Evolutionary conservation across 176 grass and related monocot species (phyloP).

Genomic region (Avena sativa): DNA sequence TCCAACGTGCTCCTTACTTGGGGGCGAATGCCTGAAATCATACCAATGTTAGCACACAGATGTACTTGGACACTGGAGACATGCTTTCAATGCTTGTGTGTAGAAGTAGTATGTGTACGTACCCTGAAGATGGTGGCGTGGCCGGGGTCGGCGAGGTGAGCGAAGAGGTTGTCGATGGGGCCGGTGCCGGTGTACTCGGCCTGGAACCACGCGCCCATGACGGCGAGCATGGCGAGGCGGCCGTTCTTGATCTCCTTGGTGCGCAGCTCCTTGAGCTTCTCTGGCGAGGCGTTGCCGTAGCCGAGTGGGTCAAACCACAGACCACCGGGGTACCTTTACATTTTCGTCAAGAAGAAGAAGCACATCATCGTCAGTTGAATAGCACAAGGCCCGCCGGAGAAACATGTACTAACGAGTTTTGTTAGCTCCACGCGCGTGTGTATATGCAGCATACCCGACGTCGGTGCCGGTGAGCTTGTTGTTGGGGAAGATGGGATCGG

Average conservation of each 20-base stretch:
- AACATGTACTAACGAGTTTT: not conserved
- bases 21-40: constrained; percentile 72
- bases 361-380: not conserved
- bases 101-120: not conserved
- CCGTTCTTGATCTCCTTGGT: constrained; percentile 99
- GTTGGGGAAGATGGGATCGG: constrained; percentile 85
- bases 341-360: not conserved
- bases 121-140: constrained; percentile 91
- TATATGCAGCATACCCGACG: constrained; percentile 54
- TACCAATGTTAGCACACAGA: not conserved
- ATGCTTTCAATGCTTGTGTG: not conserved
- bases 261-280: constrained; percentile 87
- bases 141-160: constrained; percentile 90
- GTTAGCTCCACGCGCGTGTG: not conserved
- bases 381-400: not conserved
- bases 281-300: constrained; percentile 69
- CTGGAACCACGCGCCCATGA: constrained; percentile 98
- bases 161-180: constrained; percentile 97
- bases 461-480: constrained; percentile 98
- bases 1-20: constrained; percentile 58
- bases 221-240: constrained; percentile 92
- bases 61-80: not conserved
- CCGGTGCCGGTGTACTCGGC: constrained; percentile 87
- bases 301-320: constrained; percentile 95
- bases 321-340: constrained; percentile 76